Percentiles rank a stretch among this genome's conserved stretches.
Evolutionary conservation across 2,329 filamentous ascomycete genomes (phyloP).

Genomic region (Monosporascus sp.): DNA sequence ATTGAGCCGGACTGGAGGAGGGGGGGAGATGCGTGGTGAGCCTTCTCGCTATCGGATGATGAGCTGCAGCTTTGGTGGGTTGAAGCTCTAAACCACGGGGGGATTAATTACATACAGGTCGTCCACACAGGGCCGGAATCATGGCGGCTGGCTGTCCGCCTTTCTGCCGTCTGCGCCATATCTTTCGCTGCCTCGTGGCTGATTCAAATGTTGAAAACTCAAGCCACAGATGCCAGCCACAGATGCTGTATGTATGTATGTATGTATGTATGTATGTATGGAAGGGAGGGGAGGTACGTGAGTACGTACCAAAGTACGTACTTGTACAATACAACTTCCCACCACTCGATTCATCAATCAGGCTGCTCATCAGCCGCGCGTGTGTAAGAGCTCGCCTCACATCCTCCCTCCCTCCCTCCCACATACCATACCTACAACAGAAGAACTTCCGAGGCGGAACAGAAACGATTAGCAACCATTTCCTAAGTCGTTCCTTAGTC

Average conservation of each 20-base stretch:
- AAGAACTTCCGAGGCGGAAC: too few relatives aligned
- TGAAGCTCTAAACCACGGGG: slow-evolving; percentile 14
- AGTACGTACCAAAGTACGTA: slow-evolving; percentile 14
- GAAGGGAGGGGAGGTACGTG: too few relatives aligned
- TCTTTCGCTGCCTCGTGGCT: too few relatives aligned
- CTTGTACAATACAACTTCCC: slow-evolving; percentile 1
- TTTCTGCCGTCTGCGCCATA: background rate
- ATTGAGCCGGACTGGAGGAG: slow-evolving; percentile 6
- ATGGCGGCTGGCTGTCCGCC: slow-evolving; percentile 6
- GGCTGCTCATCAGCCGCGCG: slow-evolving; percentile 41
- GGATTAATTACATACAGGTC: background rate
- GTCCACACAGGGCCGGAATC: slow-evolving; percentile 7
- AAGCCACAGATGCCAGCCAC: background rate
- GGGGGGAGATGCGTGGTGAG: slow-evolving; percentile 7
- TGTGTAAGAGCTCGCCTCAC: too few relatives aligned
- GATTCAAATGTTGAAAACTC: background rate
- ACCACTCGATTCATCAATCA: slow-evolving; percentile 13
- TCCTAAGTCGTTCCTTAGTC: too few relatives aligned
- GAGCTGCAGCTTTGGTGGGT: slow-evolving; percentile 13
- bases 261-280: too few relatives aligned
- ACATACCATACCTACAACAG: too few relatives aligned
- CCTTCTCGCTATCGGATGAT: slow-evolving; percentile 5
- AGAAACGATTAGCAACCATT: too few relatives aligned
- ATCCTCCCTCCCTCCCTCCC: too few relatives aligned
- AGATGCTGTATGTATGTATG: background rate